Evolutionary conservation across 345 rosid genomes (phyloP), one percentile per base, ranked within the genome.

Genomic region (Hypericum perforatum): DNA sequence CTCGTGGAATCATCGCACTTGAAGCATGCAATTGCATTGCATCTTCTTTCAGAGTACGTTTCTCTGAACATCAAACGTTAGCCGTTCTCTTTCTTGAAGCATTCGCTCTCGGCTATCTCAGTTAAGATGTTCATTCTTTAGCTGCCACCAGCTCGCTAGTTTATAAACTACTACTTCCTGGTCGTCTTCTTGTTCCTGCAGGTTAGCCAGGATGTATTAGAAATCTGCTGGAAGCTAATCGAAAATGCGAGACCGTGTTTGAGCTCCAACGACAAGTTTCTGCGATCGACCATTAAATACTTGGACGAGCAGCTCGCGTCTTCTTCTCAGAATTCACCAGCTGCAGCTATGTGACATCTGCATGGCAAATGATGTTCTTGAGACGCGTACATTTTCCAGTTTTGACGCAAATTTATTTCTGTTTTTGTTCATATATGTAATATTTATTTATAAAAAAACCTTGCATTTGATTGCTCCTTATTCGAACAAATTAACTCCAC

Each of bases 11-110:
- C 64, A 66, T 86, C 80, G 94, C 97, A 0, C 94, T 90, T 8
- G 97, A 86, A 75, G 85, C 96, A 67, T 86, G 94, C 77, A 84
- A 86, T 70, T 84, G 81, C 68, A 74, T 90, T 56, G 82, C 79
- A 59, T 71, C 78, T 10, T 76, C 91, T 45, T 70, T 84, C 68
- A 61, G 60, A 57, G 97, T 90, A 78, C 44, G 72, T 58, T 54
- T 11, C 41, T 53, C 0, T 50, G 47, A 9, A 22, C 32, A 1
- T 22, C 32, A 4, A 22, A 22, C 32, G 32, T 22, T 22, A 22
- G 32, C 32, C 32, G 32, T n/a, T n/a, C 32, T 22, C 32, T 22
- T 1, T 22, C 32, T 22, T 22, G 32, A 22, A 22, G 32, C 32
- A 22, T 22, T 22, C 32, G 4, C 32, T 22, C 32, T 22, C 32